Evolutionary conservation across 805 yeast species (phyloP).

Genomic region (Saccharomyces eubayanus): DNA sequence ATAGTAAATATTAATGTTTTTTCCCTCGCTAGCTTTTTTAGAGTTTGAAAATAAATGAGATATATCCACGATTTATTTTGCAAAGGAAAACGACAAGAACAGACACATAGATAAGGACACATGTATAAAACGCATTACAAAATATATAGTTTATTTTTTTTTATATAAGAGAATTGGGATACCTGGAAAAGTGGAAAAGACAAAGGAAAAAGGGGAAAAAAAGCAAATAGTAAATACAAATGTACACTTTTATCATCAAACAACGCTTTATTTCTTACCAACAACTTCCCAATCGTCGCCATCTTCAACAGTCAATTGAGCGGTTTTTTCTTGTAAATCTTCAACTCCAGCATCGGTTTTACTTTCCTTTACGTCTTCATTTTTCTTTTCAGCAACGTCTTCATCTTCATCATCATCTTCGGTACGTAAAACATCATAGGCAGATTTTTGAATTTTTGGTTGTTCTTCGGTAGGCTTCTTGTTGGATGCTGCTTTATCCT

Average conservation of each 20-base stretch:
- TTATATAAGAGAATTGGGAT: neutral
- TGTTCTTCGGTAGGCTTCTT: constrained; percentile 24
- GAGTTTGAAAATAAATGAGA: neutral
- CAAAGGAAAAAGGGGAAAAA: neutral
- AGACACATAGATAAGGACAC: neutral
- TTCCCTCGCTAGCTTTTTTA: neutral
- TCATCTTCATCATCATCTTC: constrained; percentile 48
- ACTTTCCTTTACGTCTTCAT: constrained; percentile 8
- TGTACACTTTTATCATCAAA: neutral
- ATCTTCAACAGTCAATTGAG: constrained; percentile 33
- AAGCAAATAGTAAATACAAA: neutral
- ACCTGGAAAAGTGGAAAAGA: neutral
- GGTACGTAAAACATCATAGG: constrained; percentile 41
- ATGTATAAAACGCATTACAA: neutral
- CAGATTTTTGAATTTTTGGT: constrained; percentile 36
- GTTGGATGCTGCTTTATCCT: constrained; percentile 5
- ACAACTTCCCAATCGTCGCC: constrained; percentile 39
- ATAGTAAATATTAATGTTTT: neutral
- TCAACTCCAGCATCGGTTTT: constrained; percentile 12
- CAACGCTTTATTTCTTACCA: constrained; percentile 31
- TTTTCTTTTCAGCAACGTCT: constrained; percentile 16
- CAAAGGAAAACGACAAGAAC: neutral
- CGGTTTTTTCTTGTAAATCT: constrained; percentile 33
- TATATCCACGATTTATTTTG: neutral
- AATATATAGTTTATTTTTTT: neutral